A percentile compares a stretch with the other conserved stretches of the same genome.
phyloP scores from a whole-genome alignment of 2,329 filamentous ascomycete species.

The Botryotinia globosa region DNA sequence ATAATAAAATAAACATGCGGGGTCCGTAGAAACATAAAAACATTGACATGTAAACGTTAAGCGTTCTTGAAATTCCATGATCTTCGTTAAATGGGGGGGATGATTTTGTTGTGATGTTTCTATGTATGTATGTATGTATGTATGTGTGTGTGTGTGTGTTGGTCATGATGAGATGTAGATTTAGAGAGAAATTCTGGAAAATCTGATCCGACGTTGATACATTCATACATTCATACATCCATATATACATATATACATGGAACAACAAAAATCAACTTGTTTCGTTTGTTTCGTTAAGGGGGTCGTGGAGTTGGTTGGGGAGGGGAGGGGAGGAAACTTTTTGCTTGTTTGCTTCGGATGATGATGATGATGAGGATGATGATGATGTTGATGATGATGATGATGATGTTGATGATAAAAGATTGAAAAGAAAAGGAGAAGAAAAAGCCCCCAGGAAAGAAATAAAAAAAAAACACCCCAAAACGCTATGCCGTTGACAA shows the following conservation, averaged over 20 bases:
- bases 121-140: too few species aligned
- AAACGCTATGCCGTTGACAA: constrained; percentile 8
- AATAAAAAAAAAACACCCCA: not conserved
- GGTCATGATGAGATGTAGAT: too few species aligned
- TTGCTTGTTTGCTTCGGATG: not conserved
- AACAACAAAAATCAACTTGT: not conserved
- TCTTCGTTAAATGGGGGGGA: constrained; percentile 28
- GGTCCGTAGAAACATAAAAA: constrained; percentile 27
- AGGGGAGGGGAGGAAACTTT: not conserved
- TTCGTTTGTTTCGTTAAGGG: constrained; percentile 22
- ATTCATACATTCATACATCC: too few species aligned
- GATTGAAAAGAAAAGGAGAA: not conserved
- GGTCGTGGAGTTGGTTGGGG: not conserved
- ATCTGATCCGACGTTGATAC: not conserved
- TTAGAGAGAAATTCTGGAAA: too few species aligned
- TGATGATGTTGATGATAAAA: not conserved
- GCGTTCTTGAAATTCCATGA: constrained; percentile 28
- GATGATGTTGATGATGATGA: too few species aligned
- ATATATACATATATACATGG: too few species aligned
- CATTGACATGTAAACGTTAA: constrained; percentile 22
- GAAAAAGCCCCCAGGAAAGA: not conserved
- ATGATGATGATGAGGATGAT: not conserved
- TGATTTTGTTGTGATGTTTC: too few species aligned
- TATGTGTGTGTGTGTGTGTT: too few species aligned
- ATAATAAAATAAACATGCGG: constrained; percentile 23